Evolutionary conservation across 2,329 filamentous ascomycete species (phyloP), one percentile per base, ranked within the genome.

Genomic region (Coniochaeta ligniaria): DNA sequence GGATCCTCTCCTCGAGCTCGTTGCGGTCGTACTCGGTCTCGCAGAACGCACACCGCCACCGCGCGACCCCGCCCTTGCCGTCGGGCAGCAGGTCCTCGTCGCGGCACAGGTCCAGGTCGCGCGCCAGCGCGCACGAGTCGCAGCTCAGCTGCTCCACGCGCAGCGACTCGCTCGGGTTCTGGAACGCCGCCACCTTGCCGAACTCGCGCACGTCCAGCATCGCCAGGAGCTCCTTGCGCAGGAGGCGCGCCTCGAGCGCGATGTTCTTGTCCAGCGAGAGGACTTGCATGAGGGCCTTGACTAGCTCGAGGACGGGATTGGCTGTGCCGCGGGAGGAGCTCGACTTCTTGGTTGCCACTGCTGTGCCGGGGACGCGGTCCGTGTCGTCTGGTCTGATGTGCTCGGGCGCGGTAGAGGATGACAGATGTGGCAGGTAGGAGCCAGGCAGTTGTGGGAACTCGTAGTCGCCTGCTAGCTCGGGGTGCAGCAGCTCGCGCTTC

Each of bases 181-280:
- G 80, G 73, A 98, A 99, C 3, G 87, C 83, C n/a, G 90, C 94
- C 60, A 94, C 91, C 59, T 88, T 83, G 72, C 88, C 90, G 78
- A 99, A 99, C 74, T 99, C 95, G 67, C 92, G 90, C 59, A 99
- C 87, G 60, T 99, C 95, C 73, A 99, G 97, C 59, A 98, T 82
- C 11, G 88, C 83, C 0, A 99, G 84, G 0, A 99, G 80, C 62
- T 98, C 94, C 67, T 96, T 96, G 59, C 96, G 87, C 0, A 99
- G 81, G 1, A 96, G 80, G 6, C 95, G 87, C 2, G 92, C 92
- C 74, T 98, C 94, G 56, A 96, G 85, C 0, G 87, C 89, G 67
- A 96, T 95, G 67, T 91, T 91, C 73, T 94, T 95, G 75, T 96
- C 95, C 0, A 99, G 83, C 36, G 86, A 90, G 6, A 99, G 80